phyloP scores from a whole-genome alignment of 805 yeast genomes.

The Lachancea quebecensis region DNA sequence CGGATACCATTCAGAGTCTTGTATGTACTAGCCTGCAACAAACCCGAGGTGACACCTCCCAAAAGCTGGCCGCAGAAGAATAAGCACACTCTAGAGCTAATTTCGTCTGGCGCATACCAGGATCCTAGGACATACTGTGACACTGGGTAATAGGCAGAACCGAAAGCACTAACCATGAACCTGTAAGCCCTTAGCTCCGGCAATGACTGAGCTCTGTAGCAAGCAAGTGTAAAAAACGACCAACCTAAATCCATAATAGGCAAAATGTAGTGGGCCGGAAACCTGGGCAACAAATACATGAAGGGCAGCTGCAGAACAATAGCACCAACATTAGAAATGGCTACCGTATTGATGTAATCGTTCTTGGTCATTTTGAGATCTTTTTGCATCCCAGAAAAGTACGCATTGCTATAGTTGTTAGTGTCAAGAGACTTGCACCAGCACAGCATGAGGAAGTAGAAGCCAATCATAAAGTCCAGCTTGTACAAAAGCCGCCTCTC shows the following conservation, averaged over 20 bases:
- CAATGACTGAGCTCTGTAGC: conserved; percentile 43
- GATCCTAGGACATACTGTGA: conserved; percentile 53
- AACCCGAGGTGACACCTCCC: conserved; percentile 50
- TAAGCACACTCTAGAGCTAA: conserved; percentile 55
- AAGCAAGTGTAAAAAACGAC: conserved; percentile 58
- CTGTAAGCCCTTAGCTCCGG: conserved; percentile 53
- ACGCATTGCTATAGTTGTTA: conserved; percentile 57
- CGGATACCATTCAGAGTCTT: conserved; percentile 36
- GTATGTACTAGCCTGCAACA: conserved; percentile 41
- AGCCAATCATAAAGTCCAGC: conserved; percentile 48
- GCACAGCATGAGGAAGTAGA: conserved; percentile 52
- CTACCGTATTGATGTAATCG: conserved; percentile 55
- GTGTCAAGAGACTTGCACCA: conserved; percentile 65
- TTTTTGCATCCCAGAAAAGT: conserved; percentile 57
- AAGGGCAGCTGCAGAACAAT: conserved; percentile 61
- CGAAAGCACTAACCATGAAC: conserved; percentile 63
- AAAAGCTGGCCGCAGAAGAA: conserved; percentile 47
- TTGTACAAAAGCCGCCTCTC: conserved; percentile 42
- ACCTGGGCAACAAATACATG: conserved; percentile 50
- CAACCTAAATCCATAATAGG: conserved; percentile 58
- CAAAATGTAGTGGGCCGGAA: conserved; percentile 42
- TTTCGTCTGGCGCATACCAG: conserved; percentile 54
- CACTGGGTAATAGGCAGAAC: conserved; percentile 61
- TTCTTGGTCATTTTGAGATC: conserved; percentile 54
- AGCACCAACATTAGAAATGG: conserved; percentile 54